These are phyloP conservation scores for Myxozyma sirexii DNA, from an alignment of 805 yeast species.

Conservation along the genomic window DNA sequence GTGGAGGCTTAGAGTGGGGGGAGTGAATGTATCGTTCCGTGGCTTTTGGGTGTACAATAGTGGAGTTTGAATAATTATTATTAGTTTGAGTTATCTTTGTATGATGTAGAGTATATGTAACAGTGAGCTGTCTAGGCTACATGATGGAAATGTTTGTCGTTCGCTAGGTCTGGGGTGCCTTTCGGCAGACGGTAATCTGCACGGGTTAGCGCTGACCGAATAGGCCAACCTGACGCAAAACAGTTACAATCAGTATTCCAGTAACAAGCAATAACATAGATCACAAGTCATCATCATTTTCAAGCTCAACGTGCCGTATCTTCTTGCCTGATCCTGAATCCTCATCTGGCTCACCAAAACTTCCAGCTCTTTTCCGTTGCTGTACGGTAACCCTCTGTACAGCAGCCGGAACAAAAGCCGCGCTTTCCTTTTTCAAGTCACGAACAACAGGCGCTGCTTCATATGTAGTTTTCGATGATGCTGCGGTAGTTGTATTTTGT, in stretches of 20 bases:
- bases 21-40: too few relatives aligned
- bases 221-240: too few relatives aligned
- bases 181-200: too few relatives aligned
- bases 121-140: too few relatives aligned
- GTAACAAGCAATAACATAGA: too few relatives aligned
- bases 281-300: neutral
- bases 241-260: too few relatives aligned
- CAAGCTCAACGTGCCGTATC: slow-evolving; percentile 3
- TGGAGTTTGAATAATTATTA: neutral
- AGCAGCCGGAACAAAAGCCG: slow-evolving; percentile 34
- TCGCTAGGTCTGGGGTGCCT: too few relatives aligned
- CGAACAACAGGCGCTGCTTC: slow-evolving; percentile 38
- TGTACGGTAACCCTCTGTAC: slow-evolving; percentile 18
- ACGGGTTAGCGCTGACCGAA: too few relatives aligned
- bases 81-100: neutral
- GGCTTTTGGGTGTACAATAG: neutral
- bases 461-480: slow-evolving; percentile 26
- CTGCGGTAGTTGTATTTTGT: neutral
- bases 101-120: neutral
- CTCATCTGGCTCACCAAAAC: neutral
- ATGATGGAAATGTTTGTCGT: too few relatives aligned
- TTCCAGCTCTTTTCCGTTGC: neutral
- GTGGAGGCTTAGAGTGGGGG: neutral
- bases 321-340: neutral
- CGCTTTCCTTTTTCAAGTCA: slow-evolving; percentile 33